These are phyloP conservation scores for Raddia distichophylla DNA, from an alignment of 176 grass and related monocot genomes.

Conservation along the genomic window DNA sequence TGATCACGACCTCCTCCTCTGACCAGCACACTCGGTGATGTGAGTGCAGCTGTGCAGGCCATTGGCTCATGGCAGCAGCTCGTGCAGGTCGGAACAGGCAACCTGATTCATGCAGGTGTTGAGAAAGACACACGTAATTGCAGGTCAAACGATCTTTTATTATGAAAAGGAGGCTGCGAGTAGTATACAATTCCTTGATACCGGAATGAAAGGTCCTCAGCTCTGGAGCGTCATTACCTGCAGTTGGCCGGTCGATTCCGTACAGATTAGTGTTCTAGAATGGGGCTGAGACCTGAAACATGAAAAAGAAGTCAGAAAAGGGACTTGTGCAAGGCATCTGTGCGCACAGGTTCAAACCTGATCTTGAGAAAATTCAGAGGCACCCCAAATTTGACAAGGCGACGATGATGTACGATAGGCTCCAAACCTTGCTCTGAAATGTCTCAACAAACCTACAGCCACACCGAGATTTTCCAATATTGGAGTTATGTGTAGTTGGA, in stretches of 20 bases:
- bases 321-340: neutral
- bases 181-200: constrained; percentile 24
- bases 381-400: constrained; percentile 31
- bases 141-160: constrained; percentile 46
- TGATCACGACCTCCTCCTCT: constrained; percentile 27
- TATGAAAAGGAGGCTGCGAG: constrained; percentile 20
- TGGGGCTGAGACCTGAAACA: neutral
- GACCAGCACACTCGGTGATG: neutral
- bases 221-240: constrained; percentile 9
- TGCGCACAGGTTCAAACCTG: constrained; percentile 25
- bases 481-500: neutral
- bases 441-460: neutral
- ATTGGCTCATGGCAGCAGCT: neutral
- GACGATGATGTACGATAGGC: neutral
- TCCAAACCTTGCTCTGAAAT: neutral
- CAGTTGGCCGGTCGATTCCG: neutral
- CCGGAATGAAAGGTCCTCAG: neutral
- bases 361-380: constrained; percentile 16
- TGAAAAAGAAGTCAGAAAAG: neutral
- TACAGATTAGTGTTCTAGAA: constrained; percentile 36
- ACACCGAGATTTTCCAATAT: constrained; percentile 26
- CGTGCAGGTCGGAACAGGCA: neutral
- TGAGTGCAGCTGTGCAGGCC: neutral
- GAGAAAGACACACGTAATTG: neutral
- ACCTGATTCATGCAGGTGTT: constrained; percentile 25